Evolutionary conservation across 2,329 filamentous ascomycete species (phyloP).

Genomic region (Trichoderma simmonsii): DNA sequence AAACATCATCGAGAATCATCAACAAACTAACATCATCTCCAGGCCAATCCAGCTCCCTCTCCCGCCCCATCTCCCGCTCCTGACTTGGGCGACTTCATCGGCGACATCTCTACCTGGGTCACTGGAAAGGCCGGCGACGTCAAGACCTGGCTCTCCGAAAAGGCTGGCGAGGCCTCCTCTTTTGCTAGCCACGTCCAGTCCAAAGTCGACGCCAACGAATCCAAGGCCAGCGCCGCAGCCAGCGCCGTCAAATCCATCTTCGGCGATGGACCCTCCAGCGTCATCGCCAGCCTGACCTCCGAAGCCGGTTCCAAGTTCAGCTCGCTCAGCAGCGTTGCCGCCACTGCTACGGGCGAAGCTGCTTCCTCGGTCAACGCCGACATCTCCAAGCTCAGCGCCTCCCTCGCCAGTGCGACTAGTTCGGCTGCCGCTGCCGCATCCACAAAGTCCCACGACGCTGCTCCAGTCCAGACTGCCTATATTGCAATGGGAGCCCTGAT

Average conservation of each 20-base stretch:
- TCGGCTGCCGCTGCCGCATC: conserved; percentile 22
- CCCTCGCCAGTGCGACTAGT: conserved; percentile 21
- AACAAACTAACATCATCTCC: background rate
- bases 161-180: conserved; percentile 8
- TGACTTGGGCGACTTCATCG: conserved; percentile 14
- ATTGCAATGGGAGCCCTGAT: conserved; percentile 46
- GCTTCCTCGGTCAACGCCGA: conserved; percentile 26
- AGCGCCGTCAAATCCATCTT: conserved; percentile 11
- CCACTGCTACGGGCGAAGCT: conserved; percentile 23
- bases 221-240: conserved; percentile 9
- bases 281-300: conserved; percentile 20
- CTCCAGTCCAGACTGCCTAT: conserved; percentile 39
- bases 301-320: conserved; percentile 27
- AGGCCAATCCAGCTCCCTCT: conserved; percentile 14
- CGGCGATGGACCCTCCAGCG: conserved; percentile 15
- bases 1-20: background rate
- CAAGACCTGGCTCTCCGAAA: conserved; percentile 14
- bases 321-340: conserved; percentile 24
- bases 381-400: conserved; percentile 24
- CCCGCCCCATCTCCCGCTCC: conserved; percentile 19
- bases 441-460: conserved; percentile 23
- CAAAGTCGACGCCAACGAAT: background rate
- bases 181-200: background rate
- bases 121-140: conserved; percentile 9
- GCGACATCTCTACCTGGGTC: conserved; percentile 20